phyloP scores from a whole-genome alignment of 352 stramenopile species.

The Phytophthora melonis region DNA sequence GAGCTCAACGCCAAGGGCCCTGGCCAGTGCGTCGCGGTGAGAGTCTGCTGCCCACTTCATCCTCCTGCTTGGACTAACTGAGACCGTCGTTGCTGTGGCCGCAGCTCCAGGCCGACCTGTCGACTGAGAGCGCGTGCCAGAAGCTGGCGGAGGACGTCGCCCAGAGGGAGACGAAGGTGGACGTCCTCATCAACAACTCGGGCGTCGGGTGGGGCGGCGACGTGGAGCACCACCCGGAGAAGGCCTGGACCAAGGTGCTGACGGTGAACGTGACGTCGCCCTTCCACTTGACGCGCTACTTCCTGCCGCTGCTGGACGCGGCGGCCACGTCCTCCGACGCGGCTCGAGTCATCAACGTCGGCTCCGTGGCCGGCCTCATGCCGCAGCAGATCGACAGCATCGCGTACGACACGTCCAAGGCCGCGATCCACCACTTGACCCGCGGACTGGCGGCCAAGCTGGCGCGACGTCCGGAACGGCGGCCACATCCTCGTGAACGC shows the following conservation, averaged over 20 bases:
- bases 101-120: conserved; percentile 46
- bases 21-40: conserved; percentile 71
- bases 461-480: conserved; percentile 73
- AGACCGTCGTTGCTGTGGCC: neutral
- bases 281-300: conserved; percentile 94
- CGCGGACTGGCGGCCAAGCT: conserved; percentile 93
- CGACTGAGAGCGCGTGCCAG: conserved; percentile 47
- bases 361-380: conserved; percentile 80
- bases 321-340: conserved; percentile 57
- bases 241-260: conserved; percentile 93
- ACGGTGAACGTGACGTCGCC: conserved; percentile 95
- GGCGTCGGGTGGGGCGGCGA: conserved; percentile 58
- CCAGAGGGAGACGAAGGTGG: conserved; percentile 72
- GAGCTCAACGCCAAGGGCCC: conserved; percentile 69
- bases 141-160: conserved; percentile 77
- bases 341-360: conserved; percentile 82
- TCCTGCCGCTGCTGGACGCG: conserved; percentile 91
- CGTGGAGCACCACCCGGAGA: conserved; percentile 43
- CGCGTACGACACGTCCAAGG: conserved; percentile 96
- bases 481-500: conserved; percentile 96
- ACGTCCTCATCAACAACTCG: conserved; percentile 97
- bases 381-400: conserved; percentile 90
- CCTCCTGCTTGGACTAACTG: neutral
- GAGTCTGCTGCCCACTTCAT: neutral
- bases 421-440: conserved; percentile 94